Evolutionary conservation across 2,329 filamentous ascomycete genomes (phyloP).

Genomic region (Talaromyces sp.): DNA sequence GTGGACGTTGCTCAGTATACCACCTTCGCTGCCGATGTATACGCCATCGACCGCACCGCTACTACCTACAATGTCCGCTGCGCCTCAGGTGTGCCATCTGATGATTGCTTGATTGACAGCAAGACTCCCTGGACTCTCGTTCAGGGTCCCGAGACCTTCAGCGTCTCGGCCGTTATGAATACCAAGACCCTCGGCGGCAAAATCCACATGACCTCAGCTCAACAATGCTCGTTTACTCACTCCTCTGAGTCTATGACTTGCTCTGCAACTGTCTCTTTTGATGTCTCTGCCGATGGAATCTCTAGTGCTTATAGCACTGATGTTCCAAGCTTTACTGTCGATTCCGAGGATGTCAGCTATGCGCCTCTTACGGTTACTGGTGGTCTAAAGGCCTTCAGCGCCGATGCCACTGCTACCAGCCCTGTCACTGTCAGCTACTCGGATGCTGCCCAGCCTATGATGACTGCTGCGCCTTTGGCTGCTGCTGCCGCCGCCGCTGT

Average conservation of each 20-base stretch:
- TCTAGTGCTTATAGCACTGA: background rate
- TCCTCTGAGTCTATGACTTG: constrained; percentile 12
- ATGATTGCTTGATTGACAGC: background rate
- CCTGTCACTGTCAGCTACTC: background rate
- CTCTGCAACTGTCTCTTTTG: background rate
- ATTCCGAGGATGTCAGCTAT: background rate
- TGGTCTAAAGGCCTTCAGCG: constrained; percentile 1
- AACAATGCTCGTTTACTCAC: constrained; percentile 14
- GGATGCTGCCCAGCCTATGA: background rate
- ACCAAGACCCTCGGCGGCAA: background rate
- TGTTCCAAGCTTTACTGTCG: background rate
- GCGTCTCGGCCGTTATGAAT: background rate
- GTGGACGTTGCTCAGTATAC: constrained; percentile 1
- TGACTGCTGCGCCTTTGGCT: constrained; percentile 3
- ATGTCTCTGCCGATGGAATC: background rate
- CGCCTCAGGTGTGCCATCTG: background rate
- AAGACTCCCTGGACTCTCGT: constrained; percentile 8
- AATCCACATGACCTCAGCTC: background rate
- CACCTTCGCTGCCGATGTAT: background rate
- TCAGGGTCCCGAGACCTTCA: constrained; percentile 13
- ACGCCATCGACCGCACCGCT: background rate
- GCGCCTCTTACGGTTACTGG: constrained; percentile 2
- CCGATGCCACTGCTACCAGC: constrained; percentile 9
- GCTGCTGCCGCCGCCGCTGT: constrained; percentile 4
- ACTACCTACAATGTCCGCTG: constrained; percentile 1